Evolutionary conservation across 108 stramenopile species (phyloP).

Genomic region (Nitzschia sp.): DNA sequence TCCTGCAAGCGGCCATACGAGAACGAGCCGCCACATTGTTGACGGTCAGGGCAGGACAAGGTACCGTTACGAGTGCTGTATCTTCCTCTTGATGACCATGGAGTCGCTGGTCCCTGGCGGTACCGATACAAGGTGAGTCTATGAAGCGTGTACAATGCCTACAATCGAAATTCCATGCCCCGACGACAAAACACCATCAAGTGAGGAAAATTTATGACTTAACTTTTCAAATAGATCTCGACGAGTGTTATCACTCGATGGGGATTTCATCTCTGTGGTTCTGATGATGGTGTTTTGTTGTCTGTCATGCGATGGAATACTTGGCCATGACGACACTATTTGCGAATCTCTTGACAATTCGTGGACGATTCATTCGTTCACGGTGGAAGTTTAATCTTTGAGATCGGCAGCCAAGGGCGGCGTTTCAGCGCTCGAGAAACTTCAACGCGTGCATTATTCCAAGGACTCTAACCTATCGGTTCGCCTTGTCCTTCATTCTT

Average conservation of each 20-base stretch:
- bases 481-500: too few species aligned
- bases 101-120: too few species aligned
- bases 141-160: too few species aligned
- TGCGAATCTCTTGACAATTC: conserved; percentile 42
- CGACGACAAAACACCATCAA: too few species aligned
- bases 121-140: too few species aligned
- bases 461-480: too few species aligned
- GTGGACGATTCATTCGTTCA: conserved; percentile 11
- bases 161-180: too few species aligned
- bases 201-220: conserved; percentile 52
- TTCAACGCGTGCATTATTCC: too few species aligned
- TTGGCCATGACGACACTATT: conserved; percentile 64
- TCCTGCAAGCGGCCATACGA: conserved; percentile 78
- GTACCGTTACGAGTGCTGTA: conserved; percentile 41
- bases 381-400: conserved; percentile 72
- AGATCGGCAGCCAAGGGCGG: conserved; percentile 65
- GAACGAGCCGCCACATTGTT: conserved; percentile 62
- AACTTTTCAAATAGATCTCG: conserved; percentile 59
- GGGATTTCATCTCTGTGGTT: conserved; percentile 75
- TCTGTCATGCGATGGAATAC: not conserved
- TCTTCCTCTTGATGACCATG: not conserved
- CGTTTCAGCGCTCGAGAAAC: too few species aligned
- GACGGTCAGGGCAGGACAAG: conserved; percentile 55
- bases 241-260: conserved; percentile 40
- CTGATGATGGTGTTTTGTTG: conserved; percentile 47